Evolutionary conservation across 2,329 filamentous ascomycete genomes (phyloP).

Genomic region (Microdochium bolleyi): DNA sequence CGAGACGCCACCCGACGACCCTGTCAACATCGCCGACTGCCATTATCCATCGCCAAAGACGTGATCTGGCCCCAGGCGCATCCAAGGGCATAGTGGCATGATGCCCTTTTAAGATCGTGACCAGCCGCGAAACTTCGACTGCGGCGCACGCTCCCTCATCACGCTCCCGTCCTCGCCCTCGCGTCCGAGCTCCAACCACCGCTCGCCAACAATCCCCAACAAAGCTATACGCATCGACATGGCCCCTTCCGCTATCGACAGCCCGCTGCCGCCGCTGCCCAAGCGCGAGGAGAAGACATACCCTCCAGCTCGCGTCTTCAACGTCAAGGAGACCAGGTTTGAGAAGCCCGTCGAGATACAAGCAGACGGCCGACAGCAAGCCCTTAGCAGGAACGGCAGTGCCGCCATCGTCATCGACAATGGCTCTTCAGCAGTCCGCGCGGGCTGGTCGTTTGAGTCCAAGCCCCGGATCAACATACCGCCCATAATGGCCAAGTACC

Average conservation of each 20-base stretch:
- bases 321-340: constrained; percentile 55
- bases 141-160: too few species aligned
- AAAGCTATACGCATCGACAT: constrained; percentile 20
- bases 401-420: constrained; percentile 96
- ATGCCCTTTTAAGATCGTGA: too few species aligned
- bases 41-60: too few species aligned
- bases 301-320: constrained; percentile 48
- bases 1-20: too few species aligned
- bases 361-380: constrained; percentile 63
- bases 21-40: too few species aligned
- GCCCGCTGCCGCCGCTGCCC: constrained; percentile 26
- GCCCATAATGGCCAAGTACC: constrained; percentile 89
- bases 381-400: constrained; percentile 44
- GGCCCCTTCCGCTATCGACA: constrained; percentile 46
- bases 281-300: constrained; percentile 35
- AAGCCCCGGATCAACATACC: constrained; percentile 73
- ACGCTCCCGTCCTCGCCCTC: background rate
- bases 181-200: background rate
- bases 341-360: constrained; percentile 45
- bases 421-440: constrained; percentile 83
- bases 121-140: too few species aligned
- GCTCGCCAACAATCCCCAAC: background rate
- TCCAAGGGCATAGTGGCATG: too few species aligned
- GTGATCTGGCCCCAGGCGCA: too few species aligned
- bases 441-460: constrained; percentile 91